Evolutionary conservation across 2,329 filamentous ascomycete genomes (phyloP).

Genomic region (Colletotrichum horii): DNA sequence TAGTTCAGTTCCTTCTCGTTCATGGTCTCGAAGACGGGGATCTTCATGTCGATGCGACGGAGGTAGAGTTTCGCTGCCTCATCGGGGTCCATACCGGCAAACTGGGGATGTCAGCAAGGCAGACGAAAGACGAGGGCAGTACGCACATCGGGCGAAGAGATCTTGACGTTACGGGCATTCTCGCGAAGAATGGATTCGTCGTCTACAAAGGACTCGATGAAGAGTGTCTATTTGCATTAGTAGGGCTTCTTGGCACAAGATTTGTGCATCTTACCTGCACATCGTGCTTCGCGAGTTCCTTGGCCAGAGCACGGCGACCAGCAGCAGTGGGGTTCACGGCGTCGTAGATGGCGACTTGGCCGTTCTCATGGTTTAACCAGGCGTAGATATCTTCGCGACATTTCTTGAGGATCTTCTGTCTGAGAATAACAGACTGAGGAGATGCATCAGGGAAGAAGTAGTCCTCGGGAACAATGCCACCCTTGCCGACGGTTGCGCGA

Average conservation of each 20-base stretch:
- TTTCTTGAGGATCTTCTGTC: slow-evolving; percentile 97
- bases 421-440: slow-evolving; percentile 86
- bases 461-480: slow-evolving; percentile 87
- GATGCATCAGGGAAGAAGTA: slow-evolving; percentile 98
- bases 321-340: slow-evolving; percentile 91
- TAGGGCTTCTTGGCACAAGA: background rate
- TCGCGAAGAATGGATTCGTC: slow-evolving; percentile 94
- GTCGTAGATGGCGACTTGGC: slow-evolving; percentile 98
- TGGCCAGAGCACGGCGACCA: slow-evolving; percentile 83
- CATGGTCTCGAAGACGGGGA: slow-evolving; percentile 97
- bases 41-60: slow-evolving; percentile 86
- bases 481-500: slow-evolving; percentile 84
- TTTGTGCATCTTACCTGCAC: slow-evolving; percentile 69
- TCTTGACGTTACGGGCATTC: slow-evolving; percentile 97
- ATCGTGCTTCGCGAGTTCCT: slow-evolving; percentile 97
- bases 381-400: slow-evolving; percentile 97
- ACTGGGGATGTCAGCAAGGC: slow-evolving; percentile 54
- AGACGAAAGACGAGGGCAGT: too few species aligned
- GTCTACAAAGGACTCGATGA: slow-evolving; percentile 95
- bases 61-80: slow-evolving; percentile 94
- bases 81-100: slow-evolving; percentile 88
- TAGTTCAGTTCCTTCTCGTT: slow-evolving; percentile 92
- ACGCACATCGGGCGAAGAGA: slow-evolving; percentile 89
- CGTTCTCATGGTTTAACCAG: slow-evolving; percentile 96
- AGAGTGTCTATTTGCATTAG: slow-evolving; percentile 72